Evolutionary conservation across 1,284 basidiomycete genomes (phyloP).

Genomic region (Boletellus deceptivus): DNA sequence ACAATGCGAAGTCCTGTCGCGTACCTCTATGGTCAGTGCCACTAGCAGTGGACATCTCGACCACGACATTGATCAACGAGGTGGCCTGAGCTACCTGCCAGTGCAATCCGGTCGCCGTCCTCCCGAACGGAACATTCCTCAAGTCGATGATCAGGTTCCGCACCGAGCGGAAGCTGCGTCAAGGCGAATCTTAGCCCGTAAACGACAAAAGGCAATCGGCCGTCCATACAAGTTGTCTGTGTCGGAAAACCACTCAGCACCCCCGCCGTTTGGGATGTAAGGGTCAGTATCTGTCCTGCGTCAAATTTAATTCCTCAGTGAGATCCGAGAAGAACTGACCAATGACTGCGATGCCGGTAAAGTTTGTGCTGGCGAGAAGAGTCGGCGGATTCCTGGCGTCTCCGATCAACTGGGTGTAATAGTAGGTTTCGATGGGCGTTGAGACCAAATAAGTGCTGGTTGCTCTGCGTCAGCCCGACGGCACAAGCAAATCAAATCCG

Average conservation of each 20-base stretch:
- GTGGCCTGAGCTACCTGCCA: constrained; percentile 83
- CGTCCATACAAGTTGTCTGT: constrained; percentile 47
- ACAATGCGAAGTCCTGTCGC: constrained; percentile 4
- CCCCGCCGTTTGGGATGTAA: constrained; percentile 37
- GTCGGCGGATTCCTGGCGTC: constrained; percentile 49
- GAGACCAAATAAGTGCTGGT: constrained; percentile 46
- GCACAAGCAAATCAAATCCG: background rate
- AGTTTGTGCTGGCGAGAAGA: constrained; percentile 43
- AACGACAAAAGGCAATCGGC: background rate
- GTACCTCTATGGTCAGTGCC: constrained; percentile 47
- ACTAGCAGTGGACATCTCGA: constrained; percentile 45
- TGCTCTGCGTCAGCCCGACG: background rate
- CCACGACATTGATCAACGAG: constrained; percentile 55
- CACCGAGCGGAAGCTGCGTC: constrained; percentile 39
- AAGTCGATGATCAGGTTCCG: constrained; percentile 49
- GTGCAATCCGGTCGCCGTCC: constrained; percentile 61
- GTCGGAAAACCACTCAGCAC: constrained; percentile 43
- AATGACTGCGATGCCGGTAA: constrained; percentile 51
- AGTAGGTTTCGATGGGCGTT: constrained; percentile 46
- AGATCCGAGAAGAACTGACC: constrained; percentile 31
- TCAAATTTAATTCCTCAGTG: background rate
- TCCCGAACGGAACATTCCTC: constrained; percentile 46
- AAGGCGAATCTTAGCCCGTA: background rate
- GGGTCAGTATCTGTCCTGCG: constrained; percentile 40
- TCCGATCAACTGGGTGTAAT: constrained; percentile 49